These are phyloP conservation scores for Fusarium secorum DNA, from an alignment of 2,329 filamentous ascomycete species.

Conservation along the genomic window DNA sequence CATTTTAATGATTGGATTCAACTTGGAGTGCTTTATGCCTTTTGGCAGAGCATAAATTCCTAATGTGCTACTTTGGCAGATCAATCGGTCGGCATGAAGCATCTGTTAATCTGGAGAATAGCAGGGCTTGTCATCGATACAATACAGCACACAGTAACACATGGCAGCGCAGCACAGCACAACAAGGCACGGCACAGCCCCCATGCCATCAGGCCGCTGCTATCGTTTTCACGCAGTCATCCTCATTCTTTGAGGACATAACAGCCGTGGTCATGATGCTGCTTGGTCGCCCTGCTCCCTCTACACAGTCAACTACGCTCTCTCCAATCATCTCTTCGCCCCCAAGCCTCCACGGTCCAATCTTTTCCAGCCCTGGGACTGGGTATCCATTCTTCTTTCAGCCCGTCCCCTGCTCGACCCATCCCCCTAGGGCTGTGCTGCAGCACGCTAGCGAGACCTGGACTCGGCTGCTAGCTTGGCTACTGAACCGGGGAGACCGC, in stretches of 20 bases:
- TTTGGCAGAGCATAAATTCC: neutral
- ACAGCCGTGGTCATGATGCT: constrained; percentile 2
- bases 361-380: constrained; percentile 17
- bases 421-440: constrained; percentile 38
- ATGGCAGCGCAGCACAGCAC: neutral
- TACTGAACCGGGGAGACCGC: constrained; percentile 11
- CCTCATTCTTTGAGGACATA: neutral
- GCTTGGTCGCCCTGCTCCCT: neutral
- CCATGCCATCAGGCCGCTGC: neutral
- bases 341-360: constrained; percentile 13
- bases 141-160: neutral
- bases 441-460: constrained; percentile 22
- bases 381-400: constrained; percentile 8
- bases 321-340: constrained; percentile 27
- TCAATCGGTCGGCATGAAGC: neutral
- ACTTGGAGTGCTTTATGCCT: neutral
- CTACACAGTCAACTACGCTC: neutral
- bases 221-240: constrained; percentile 18
- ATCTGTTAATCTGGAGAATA: neutral
- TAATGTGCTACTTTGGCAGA: neutral
- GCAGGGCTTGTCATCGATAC: neutral
- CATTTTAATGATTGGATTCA: neutral
- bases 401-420: constrained; percentile 9
- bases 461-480: constrained; percentile 28
- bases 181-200: constrained; percentile 14